Evolutionary conservation across 1,284 basidiomycete species (phyloP).

Genomic region (Trametes pubescens): DNA sequence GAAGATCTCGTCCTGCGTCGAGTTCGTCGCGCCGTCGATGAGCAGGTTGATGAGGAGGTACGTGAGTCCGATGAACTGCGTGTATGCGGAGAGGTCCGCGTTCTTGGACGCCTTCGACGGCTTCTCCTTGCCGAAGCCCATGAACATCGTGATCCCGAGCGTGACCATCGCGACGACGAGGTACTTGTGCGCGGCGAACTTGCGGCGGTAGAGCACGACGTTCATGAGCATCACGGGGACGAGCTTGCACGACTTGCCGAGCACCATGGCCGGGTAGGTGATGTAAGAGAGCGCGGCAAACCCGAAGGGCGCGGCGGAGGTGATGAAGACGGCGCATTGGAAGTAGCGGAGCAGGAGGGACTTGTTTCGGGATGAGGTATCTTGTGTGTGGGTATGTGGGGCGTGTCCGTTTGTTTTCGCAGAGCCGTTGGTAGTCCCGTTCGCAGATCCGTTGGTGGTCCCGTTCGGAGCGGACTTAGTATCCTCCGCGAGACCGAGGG

Average conservation of each 20-base stretch:
- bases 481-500: slow-evolving; percentile 60
- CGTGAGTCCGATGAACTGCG: slow-evolving; percentile 68
- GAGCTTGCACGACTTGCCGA: slow-evolving; percentile 99
- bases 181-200: slow-evolving; percentile 95
- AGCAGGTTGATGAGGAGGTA: slow-evolving; percentile 88
- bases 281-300: slow-evolving; percentile 96
- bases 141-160: slow-evolving; percentile 93
- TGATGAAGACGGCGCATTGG: slow-evolving; percentile 90
- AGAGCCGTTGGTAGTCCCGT: slow-evolving; percentile 31
- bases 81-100: slow-evolving; percentile 52
- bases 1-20: slow-evolving; percentile 99
- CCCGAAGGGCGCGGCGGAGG: slow-evolving; percentile 92
- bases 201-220: slow-evolving; percentile 86
- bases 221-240: slow-evolving; percentile 98
- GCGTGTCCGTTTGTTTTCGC: slow-evolving; percentile 43
- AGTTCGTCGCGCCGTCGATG: slow-evolving; percentile 94
- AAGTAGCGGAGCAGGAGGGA: slow-evolving; percentile 76
- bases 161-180: slow-evolving; percentile 94
- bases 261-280: slow-evolving; percentile 98
- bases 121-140: slow-evolving; percentile 81
- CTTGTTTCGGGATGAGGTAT: slow-evolving; percentile 53
- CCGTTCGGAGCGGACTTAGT: slow-evolving; percentile 31
- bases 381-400: slow-evolving; percentile 43
- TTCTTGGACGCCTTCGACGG: slow-evolving; percentile 50
- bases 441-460: slow-evolving; percentile 10